Base-by-base conservation (phyloP, 768 basidiomycete genomes). In the Trametopsis cervina region DNA sequence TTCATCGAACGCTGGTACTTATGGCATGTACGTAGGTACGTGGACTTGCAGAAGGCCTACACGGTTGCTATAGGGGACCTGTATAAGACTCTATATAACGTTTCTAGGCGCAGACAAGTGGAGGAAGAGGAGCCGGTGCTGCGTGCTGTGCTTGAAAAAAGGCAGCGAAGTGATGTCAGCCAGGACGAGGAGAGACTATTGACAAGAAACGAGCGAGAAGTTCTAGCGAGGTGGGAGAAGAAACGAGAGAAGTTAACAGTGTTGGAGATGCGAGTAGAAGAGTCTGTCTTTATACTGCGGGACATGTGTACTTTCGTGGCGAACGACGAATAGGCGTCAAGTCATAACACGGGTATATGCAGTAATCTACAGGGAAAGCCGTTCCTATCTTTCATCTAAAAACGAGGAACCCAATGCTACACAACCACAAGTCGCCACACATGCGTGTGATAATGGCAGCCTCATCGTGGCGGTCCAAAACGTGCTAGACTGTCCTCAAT, bases 11-110 rank as follows among this genome's bases (percentile, higher is more conserved):
- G 23, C 13, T 7, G 9, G n/a, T 26, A 7, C 33, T 21, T 22
- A 26, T 38, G 56, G 45, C 35, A 54, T 49, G 6, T 18, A 57
- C 58, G 37, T 59, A 96, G 94, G 95, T 85, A 85, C 63, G 86
- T 96, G 44, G 91, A 97, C 67, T 74, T 89, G 7, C 70, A 77
- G 27, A 88, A 91, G 61, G 87, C 89, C 9, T 90, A 88, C 59
- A 80, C 85, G 18, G 73, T 83, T 10, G 73, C 96, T 18, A 69
- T 95, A 13, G 77, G 77, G 24, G 79, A 79, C 54, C 69, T 94
- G 27, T 94, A 94, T 74, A 95, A 97, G 67, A 90, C 88, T 0
- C 61, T 98, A 46, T 91, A 78, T 62, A 98, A 99, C 63, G 81
- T 96, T 52, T 71, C 80, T 23, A 72, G 75, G 57, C 78, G 92